These are phyloP conservation scores for Aspergillus tanneri DNA, from an alignment of 2,329 filamentous ascomycete species.

Conservation along the genomic window DNA sequence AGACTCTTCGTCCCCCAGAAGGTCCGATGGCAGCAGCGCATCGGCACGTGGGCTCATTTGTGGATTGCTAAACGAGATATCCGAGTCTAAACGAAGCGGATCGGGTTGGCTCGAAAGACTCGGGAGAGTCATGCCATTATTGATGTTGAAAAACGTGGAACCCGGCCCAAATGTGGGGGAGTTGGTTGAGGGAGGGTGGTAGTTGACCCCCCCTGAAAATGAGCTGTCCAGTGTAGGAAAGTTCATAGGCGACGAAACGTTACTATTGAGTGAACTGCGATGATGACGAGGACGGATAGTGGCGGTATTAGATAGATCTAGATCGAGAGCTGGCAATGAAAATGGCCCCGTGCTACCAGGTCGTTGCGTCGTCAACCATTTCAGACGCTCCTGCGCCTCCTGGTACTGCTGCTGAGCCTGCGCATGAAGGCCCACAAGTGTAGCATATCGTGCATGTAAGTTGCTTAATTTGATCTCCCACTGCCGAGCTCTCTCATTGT, in stretches of 20 bases:
- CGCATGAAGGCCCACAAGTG: slow-evolving; percentile 42
- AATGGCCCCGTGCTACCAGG: slow-evolving; percentile 41
- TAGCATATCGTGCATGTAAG: slow-evolving; percentile 45
- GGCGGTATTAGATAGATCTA: slow-evolving; percentile 41
- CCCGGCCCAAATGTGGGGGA: slow-evolving; percentile 54
- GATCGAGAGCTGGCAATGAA: slow-evolving; percentile 42
- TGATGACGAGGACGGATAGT: slow-evolving; percentile 48
- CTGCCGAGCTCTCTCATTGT: slow-evolving; percentile 49
- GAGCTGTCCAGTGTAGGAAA: slow-evolving; percentile 42
- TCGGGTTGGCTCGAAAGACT: slow-evolving; percentile 42
- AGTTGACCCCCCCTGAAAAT: slow-evolving; percentile 44
- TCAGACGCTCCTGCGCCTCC: slow-evolving; percentile 47
- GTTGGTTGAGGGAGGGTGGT: slow-evolving; percentile 50
- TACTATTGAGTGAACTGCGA: slow-evolving; percentile 48
- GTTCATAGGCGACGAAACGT: slow-evolving; percentile 48
- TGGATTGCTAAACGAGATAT: slow-evolving; percentile 56
- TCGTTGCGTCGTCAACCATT: slow-evolving; percentile 44
- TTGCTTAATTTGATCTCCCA: slow-evolving; percentile 47
- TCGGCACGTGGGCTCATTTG: slow-evolving; percentile 65
- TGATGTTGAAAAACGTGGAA: slow-evolving; percentile 60
- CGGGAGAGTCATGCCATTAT: slow-evolving; percentile 61
- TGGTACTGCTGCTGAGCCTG: slow-evolving; percentile 48
- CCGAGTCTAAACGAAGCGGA: slow-evolving; percentile 51
- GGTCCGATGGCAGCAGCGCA: slow-evolving; percentile 59
- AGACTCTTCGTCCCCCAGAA: slow-evolving; percentile 57